These are phyloP conservation scores for Aspergillus sp. DNA, from an alignment of 2,329 filamentous ascomycete species.

Conservation along the genomic window DNA sequence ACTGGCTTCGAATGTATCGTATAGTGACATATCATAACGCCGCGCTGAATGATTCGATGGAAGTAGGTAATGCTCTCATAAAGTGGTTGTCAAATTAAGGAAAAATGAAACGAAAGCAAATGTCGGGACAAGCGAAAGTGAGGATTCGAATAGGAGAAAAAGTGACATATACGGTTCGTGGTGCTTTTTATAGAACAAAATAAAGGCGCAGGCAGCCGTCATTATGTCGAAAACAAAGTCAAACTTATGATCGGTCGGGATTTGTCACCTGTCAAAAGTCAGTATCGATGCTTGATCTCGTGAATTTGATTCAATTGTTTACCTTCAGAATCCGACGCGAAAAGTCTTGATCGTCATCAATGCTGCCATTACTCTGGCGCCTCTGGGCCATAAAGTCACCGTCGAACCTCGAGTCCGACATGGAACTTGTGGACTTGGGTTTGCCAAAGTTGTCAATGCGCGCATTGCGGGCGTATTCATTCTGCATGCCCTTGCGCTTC, in stretches of 20 bases:
- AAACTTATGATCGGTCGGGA: conserved; percentile 22
- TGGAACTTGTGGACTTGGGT: conserved; percentile 57
- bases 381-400: conserved; percentile 73
- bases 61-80: conserved; percentile 12
- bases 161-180: conserved; percentile 10
- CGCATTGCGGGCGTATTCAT: conserved; percentile 75
- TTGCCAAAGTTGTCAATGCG: conserved; percentile 66
- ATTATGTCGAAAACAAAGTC: conserved; percentile 1
- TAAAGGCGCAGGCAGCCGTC: conserved; percentile 1
- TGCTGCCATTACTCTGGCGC: conserved; percentile 87
- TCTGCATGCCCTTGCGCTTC: conserved; percentile 69
- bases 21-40: conserved; percentile 22
- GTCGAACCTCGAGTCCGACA: conserved; percentile 78
- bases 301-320: conserved; percentile 28
- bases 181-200: conserved; percentile 8
- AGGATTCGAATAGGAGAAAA: conserved; percentile 6
- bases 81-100: conserved; percentile 4
- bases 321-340: conserved; percentile 93
- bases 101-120: not conserved
- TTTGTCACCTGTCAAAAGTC: conserved; percentile 23
- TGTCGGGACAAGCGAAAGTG: conserved; percentile 8
- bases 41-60: conserved; percentile 19
- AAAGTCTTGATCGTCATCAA: conserved; percentile 95
- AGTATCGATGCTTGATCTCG: not conserved
- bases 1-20: conserved; percentile 1